Evolutionary conservation across 2,329 filamentous ascomycete species (phyloP).

Genomic region (Blumeria hordei): DNA sequence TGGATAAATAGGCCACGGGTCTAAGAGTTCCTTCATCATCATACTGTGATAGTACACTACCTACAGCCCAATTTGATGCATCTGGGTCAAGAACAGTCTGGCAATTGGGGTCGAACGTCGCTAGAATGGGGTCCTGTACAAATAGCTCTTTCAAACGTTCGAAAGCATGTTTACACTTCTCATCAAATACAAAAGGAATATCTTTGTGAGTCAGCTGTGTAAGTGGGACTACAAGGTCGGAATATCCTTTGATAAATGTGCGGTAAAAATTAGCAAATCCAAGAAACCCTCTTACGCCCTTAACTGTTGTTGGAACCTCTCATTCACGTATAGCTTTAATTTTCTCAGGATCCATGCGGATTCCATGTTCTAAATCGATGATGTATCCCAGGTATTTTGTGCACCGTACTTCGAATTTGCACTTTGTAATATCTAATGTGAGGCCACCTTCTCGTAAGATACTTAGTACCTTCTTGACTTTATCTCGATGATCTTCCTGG

Average conservation of each 20-base stretch:
- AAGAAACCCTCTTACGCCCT: conserved; percentile 1
- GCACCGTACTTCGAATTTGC: too few species aligned
- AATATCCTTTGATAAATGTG: conserved; percentile 3
- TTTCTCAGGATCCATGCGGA: too few species aligned
- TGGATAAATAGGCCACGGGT: too few species aligned
- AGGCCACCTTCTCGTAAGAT: too few species aligned
- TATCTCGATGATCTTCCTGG: too few species aligned
- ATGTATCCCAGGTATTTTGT: too few species aligned
- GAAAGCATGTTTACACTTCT: background rate
- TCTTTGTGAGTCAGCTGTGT: background rate
- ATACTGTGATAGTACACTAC: background rate
- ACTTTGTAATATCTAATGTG: too few species aligned
- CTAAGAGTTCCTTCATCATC: background rate
- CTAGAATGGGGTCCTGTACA: background rate
- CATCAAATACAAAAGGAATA: too few species aligned
- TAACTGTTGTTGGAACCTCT: background rate
- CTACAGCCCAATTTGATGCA: background rate
- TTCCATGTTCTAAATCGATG: too few species aligned
- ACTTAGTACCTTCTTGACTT: too few species aligned
- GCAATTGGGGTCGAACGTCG: background rate
- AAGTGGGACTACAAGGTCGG: background rate
- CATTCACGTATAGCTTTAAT: too few species aligned
- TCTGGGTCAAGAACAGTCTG: background rate
- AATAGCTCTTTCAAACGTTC: background rate
- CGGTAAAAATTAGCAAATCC: conserved; percentile 4